Conservation (phyloP, 2,329 filamentous ascomycete genomes). For the Coniochaeta sp. region DNA sequence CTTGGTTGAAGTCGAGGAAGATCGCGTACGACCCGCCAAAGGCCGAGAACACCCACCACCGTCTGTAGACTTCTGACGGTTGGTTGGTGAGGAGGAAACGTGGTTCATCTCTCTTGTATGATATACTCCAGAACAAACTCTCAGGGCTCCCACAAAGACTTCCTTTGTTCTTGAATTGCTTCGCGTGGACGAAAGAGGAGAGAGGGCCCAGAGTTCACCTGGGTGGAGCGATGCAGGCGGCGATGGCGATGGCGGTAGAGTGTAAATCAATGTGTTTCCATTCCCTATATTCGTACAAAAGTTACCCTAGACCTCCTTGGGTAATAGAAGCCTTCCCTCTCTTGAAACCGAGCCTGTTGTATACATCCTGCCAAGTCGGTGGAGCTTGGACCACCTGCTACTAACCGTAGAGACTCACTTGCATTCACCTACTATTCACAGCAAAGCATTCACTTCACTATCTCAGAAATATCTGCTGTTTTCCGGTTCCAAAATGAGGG, state of each 20-base stretch:
- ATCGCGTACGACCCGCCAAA: constrained; percentile 76
- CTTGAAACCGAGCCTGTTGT: not conserved
- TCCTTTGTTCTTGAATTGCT: constrained; percentile 19
- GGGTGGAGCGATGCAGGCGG: constrained; percentile 20
- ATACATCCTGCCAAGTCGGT: not conserved
- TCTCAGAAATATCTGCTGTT: not conserved
- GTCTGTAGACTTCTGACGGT: constrained; percentile 30
- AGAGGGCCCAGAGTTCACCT: constrained; percentile 15
- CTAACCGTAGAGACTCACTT: not conserved
- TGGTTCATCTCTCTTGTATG: constrained; percentile 22
- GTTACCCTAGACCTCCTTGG: constrained; percentile 13
- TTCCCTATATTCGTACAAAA: constrained; percentile 15
- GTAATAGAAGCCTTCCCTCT: constrained; percentile 2
- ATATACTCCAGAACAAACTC: constrained; percentile 17
- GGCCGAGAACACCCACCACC: constrained; percentile 34
- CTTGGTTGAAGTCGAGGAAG: constrained; percentile 92
- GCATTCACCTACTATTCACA: not conserved
- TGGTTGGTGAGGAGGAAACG: not conserved
- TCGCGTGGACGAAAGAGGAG: constrained; percentile 18
- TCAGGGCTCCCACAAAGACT: constrained; percentile 23
- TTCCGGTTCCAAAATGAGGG: not conserved
- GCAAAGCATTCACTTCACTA: not conserved
- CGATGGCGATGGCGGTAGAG: constrained; percentile 26
- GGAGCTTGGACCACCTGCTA: not conserved
- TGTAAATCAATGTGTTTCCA: constrained; percentile 31